These are phyloP conservation scores for Rhytidiadelphus loreus DNA, from an alignment of 225 moss, liverwort and hornwort species.

Conservation along the genomic window DNA sequence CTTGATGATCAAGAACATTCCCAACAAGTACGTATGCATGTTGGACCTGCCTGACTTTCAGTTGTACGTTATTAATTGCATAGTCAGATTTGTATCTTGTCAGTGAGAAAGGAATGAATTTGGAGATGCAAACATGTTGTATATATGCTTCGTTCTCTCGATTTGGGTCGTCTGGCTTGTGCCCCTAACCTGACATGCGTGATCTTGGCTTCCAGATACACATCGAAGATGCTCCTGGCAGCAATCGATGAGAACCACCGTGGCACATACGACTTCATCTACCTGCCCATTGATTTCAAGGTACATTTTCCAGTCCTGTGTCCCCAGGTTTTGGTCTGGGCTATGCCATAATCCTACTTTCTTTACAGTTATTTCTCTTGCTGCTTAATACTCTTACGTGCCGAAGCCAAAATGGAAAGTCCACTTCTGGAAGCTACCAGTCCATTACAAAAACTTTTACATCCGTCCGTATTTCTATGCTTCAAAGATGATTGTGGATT, in stretches of 20 bases:
- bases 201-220: constrained; percentile 45
- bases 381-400: background rate
- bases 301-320: constrained; percentile 1
- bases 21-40: constrained; percentile 60
- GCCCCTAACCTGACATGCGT: background rate
- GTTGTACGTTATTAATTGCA: background rate
- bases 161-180: background rate
- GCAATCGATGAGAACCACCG: constrained; percentile 97
- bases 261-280: constrained; percentile 98
- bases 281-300: constrained; percentile 98
- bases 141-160: background rate
- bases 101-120: background rate
- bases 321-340: background rate
- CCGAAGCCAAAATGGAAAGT: background rate
- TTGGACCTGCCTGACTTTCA: background rate
- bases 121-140: background rate
- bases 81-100: background rate
- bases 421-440: background rate
- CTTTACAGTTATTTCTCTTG: background rate
- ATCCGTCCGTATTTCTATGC: background rate
- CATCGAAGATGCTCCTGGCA: constrained; percentile 97
- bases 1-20: constrained; percentile 95
- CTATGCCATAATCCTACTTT: background rate
- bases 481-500: background rate
- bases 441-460: too few relatives aligned